Base-by-base conservation (phyloP, 306 rosid genomes). In the Cicer cuneatum region DNA sequence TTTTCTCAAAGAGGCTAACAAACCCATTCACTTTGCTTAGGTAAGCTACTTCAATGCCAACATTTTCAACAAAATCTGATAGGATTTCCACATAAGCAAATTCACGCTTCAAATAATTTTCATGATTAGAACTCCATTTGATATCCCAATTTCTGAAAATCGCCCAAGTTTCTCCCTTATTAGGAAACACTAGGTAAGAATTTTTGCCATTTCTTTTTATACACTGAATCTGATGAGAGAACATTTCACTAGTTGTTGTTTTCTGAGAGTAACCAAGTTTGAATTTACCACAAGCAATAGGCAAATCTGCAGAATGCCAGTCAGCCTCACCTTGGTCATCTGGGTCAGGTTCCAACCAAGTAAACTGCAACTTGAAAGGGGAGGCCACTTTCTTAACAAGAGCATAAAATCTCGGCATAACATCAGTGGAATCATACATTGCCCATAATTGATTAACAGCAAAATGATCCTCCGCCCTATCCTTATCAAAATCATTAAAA, bases 111-210 rank as follows among this genome's bases (percentile, higher is more conserved):
- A 1, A 2, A 69, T 87, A 72, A 69, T 82, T 84, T 62, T 87
- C 69, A 7, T 90, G 93, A 46, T 89, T 78, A 40, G 84, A 87
- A 80, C 88, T 81, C 96, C 99, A 92, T 42, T 83, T 74, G 38
- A 85, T 79, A 83, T 92, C 92, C 99, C 99, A 92, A 58, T 92
- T 69, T 80, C 81, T 90, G 84, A 79, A 94, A 57, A 92, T 66
- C 45, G 96, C 99, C 99, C 99, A 94, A 13, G 93, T 94, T 84
- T 94, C 97, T 43, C 97, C 99, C 83, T 82, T 85, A 52, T 80
- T 70, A 19, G 99, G 97, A 84, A 77, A 81, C 63, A 90, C 75
- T 49, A 87, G 19, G 57, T 67, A 89, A 56, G 80, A 46, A 69
- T 29, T 38, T 69, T 75, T 81, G 21, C 73, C 51, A 6, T 67